Conservation (phyloP, 2,329 filamentous ascomycete genomes). For the Fusarium devonianum region DNA sequence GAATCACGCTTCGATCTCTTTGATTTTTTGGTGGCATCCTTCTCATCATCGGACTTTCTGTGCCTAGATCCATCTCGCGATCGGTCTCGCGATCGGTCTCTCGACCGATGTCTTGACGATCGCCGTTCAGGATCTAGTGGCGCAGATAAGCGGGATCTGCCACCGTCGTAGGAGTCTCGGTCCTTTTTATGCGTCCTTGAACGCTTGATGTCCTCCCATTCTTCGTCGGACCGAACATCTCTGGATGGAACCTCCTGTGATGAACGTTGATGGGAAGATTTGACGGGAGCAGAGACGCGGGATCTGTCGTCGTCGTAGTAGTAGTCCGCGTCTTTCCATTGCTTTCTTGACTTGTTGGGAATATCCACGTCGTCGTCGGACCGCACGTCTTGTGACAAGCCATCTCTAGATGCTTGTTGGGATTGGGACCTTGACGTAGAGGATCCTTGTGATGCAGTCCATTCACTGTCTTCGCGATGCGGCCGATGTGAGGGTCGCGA, state of each 20-base stretch:
- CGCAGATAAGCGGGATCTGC: constrained; percentile 18
- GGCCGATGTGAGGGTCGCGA: neutral
- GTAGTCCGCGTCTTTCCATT: constrained; percentile 21
- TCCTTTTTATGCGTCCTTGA: constrained; percentile 30
- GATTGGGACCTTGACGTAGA: constrained; percentile 21
- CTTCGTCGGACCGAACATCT: constrained; percentile 34
- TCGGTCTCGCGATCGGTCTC: constrained; percentile 21
- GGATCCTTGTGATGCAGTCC: constrained; percentile 39
- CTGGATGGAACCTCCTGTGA: constrained; percentile 26
- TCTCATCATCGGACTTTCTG: constrained; percentile 43
- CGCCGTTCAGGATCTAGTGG: constrained; percentile 22
- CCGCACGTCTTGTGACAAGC: constrained; percentile 24
- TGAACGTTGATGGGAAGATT: constrained; percentile 27
- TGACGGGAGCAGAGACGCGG: constrained; percentile 20
- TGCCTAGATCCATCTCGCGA: constrained; percentile 16
- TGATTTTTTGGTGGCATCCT: constrained; percentile 43
- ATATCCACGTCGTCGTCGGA: constrained; percentile 23
- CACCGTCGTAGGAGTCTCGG: constrained; percentile 20
- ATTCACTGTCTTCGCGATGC: constrained; percentile 36
- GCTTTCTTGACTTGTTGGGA: constrained; percentile 17
- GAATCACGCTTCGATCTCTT: constrained; percentile 49
- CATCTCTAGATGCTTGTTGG: constrained; percentile 5
- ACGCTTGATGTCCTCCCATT: constrained; percentile 22
- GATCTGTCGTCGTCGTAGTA: constrained; percentile 31
- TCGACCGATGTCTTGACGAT: constrained; percentile 28